Conservation (phyloP, 805 yeast genomes). For the Sugiyamaella lignohabitans region DNA sequence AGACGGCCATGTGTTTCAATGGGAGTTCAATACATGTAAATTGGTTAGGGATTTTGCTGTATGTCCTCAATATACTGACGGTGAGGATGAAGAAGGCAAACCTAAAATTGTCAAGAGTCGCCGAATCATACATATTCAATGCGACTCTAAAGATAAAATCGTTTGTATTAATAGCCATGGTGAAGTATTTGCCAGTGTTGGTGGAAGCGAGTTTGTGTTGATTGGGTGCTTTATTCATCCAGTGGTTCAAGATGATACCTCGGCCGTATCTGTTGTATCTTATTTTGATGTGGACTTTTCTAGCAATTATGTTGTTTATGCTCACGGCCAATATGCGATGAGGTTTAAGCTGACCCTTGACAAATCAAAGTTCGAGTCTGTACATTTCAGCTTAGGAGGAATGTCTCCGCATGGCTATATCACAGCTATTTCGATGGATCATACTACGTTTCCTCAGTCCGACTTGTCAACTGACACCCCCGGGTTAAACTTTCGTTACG, state of each 20-base stretch:
- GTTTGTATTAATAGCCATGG: constrained; percentile 14
- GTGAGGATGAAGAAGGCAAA: neutral
- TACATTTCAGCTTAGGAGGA: constrained; percentile 1
- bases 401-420: constrained; percentile 2
- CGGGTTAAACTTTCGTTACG: constrained; percentile 16
- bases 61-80: constrained; percentile 1
- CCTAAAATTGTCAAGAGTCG: neutral
- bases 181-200: constrained; percentile 3
- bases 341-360: constrained; percentile 9
- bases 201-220: neutral
- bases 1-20: constrained; percentile 17
- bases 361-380: constrained; percentile 3
- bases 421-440: constrained; percentile 17
- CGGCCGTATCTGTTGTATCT: neutral
- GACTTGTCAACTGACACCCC: constrained; percentile 16
- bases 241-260: neutral
- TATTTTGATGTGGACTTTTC: constrained; percentile 19
- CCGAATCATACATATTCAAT: constrained; percentile 11
- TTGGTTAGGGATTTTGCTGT: constrained; percentile 4
- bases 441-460: constrained; percentile 15
- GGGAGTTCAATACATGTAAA: constrained; percentile 18
- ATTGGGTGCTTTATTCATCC: neutral
- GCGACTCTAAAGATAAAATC: constrained; percentile 11
- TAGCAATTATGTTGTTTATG: constrained; percentile 14
- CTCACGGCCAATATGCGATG: constrained; percentile 6